Evolutionary conservation across 345 rosid genomes (phyloP), one percentile per base, ranked within the genome.

Genomic region (Ceriops zippeliana): DNA sequence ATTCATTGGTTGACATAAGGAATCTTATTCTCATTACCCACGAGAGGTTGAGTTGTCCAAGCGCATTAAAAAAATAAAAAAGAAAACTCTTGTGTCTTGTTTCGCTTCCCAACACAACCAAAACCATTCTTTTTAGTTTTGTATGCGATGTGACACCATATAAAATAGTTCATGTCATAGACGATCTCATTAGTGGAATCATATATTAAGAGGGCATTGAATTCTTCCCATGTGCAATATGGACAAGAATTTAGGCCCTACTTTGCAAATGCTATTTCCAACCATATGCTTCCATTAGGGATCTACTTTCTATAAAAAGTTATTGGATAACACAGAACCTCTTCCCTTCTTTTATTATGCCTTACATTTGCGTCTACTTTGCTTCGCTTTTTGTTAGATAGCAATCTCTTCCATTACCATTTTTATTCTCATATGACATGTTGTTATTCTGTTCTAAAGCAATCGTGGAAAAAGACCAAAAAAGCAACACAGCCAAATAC

Each of bases 21-120:
- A 80, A 76, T 78, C 82, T 76, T 74, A 61, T 74, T 68, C 84
- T 58, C 72, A 62, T 70, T 37, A 47, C 64, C 77, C 82, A 62
- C 57, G 58, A 69, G 76, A 75, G 72, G 70, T 61, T 63, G 76
- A 37, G 49, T 70, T 26, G 27, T 64, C 76, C 60, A 70, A 70
- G 67, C 71, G 13, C 47, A 38, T 62, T 63, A 4, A 32, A 26
- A 64, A 69, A 51, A 22, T 59, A 58, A 15, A 62, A 54, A 19
- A 67, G 66, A 63, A 35, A 37, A 37, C 1, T 17, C 7, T 35
- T 49, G 20, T 65, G 69, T 71, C 61, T 54, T 67, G 66, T 58
- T 46, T 66, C 76, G 74, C 62, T 70, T 69, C 34, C 73, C 70
- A 73, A 73, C 70, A 63, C 31, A 72, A 73, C 78, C 76, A 74